Conservation (phyloP, 495 filamentous ascomycete genomes). For the Xylaria venustula region DNA sequence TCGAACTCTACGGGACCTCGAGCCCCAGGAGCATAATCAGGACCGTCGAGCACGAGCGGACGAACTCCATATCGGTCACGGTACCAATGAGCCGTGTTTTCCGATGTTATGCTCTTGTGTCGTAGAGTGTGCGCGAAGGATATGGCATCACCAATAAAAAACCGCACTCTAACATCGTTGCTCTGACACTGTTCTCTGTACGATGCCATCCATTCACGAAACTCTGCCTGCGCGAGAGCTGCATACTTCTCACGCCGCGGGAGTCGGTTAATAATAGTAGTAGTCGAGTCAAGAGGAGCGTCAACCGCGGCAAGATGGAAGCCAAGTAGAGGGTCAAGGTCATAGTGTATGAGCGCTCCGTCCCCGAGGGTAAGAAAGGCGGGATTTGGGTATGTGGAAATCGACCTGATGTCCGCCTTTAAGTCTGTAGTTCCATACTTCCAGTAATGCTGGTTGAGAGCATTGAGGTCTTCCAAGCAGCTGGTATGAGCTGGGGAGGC, state of each 20-base stretch:
- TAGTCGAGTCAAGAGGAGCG: constrained; percentile 44
- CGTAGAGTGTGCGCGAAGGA: constrained; percentile 47
- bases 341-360: constrained; percentile 16
- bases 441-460: constrained; percentile 15
- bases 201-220: neutral
- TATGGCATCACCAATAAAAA: constrained; percentile 43
- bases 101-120: constrained; percentile 20
- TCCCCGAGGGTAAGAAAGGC: constrained; percentile 20
- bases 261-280: constrained; percentile 21
- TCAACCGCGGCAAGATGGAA: constrained; percentile 34
- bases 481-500: neutral
- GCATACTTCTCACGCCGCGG: constrained; percentile 7
- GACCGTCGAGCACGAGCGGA: constrained; percentile 37
- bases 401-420: constrained; percentile 1
- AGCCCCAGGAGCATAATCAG: constrained; percentile 34
- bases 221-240: neutral
- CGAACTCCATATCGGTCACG: too few species aligned
- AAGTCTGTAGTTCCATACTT: too few species aligned
- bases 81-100: constrained; percentile 26
- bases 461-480: constrained; percentile 20
- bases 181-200: constrained; percentile 16
- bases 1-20: constrained; percentile 49
- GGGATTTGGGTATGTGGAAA: constrained; percentile 32
- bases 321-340: constrained; percentile 22
- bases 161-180: constrained; percentile 38